Evolutionary conservation across 345 rosid genomes (phyloP).

Genomic region (Erysimum cheiranthoides): DNA sequence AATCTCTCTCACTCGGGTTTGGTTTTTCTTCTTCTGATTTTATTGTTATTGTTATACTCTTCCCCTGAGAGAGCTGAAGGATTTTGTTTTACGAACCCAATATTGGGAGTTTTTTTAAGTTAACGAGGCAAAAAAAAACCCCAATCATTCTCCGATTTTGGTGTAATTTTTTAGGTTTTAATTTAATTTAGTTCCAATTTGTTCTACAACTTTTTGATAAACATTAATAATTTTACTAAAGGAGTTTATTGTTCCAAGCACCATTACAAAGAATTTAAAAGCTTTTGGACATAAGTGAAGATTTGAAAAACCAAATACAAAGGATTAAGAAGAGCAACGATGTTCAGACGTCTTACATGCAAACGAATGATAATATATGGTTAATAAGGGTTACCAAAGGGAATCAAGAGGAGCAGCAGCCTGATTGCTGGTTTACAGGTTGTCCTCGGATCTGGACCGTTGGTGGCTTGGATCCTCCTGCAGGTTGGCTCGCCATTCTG

Average conservation of each 20-base stretch:
- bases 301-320: slow-evolving; percentile 25
- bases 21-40: slow-evolving; percentile 37
- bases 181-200: background rate
- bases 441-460: slow-evolving; percentile 96
- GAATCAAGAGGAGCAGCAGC: slow-evolving; percentile 86
- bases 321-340: slow-evolving; percentile 9
- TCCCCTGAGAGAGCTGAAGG: slow-evolving; percentile 31
- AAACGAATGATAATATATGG: slow-evolving; percentile 41
- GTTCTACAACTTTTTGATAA: background rate
- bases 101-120: slow-evolving; percentile 15
- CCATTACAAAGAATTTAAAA: slow-evolving; percentile 44
- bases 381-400: slow-evolving; percentile 31
- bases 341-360: slow-evolving; percentile 36
- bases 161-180: background rate
- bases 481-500: slow-evolving; percentile 99
- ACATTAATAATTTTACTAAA: slow-evolving; percentile 16
- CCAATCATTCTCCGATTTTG: background rate
- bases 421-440: slow-evolving; percentile 88
- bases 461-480: slow-evolving; percentile 75
- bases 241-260: slow-evolving; percentile 31
- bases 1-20: slow-evolving; percentile 20
- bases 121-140: background rate
- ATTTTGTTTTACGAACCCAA: slow-evolving; percentile 34
- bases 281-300: slow-evolving; percentile 31
- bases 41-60: slow-evolving; percentile 24